Base-by-base conservation (phyloP, 2,329 filamentous ascomycete genomes). In the Sporothrix brunneoviolacea region DNA sequence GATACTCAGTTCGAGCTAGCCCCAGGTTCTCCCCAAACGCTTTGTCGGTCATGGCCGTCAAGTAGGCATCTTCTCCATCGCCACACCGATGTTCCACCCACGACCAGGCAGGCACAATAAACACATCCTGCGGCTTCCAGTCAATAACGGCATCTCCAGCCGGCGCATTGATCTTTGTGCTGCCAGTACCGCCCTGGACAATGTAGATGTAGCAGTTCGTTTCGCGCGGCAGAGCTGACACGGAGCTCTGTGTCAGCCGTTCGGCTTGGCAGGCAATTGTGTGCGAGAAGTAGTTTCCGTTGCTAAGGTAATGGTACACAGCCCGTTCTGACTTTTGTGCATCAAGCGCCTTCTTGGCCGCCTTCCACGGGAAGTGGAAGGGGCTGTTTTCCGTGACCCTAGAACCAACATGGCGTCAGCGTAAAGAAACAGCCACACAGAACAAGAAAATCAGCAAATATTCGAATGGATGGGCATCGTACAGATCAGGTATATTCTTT, bases 141-240 rank as follows among this genome's bases (percentile, higher is more conserved):
- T 52, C 51, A 27, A 73, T 64, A 4, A 61, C 64, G 15, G 28
- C 24, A 13, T 48, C 45, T 0, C 63, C 65, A 0, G 54, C 48
- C 0, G 65, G 58, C 0, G 62, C 55, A 4, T 66, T 64, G 18
- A 79, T 63, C 0, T 62, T 61, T 0, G 70, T 71, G 28, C 63
- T 59, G 0, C 77, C 77, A 0, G 58, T 60, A 0, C 77, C 77
- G 15, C 68, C 62, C 32, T 76, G 68, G 44, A 77, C 72, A 62
- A 80, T 75, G 55, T 77, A 79, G 5, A 80, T 68, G 44, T 68
- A 72, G 0, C 75, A 79, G 3, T 67, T 60, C 1, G 71, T 74
- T 52, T 79, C 76, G 15, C 68, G 71, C 9, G 28, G 41, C 18
- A 35, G 41, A 0, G 64, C 55, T 0, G 68, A 68, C 0, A 56